phyloP scores from a whole-genome alignment of 2,329 filamentous ascomycete species.

The Colletotrichum lentis region DNA sequence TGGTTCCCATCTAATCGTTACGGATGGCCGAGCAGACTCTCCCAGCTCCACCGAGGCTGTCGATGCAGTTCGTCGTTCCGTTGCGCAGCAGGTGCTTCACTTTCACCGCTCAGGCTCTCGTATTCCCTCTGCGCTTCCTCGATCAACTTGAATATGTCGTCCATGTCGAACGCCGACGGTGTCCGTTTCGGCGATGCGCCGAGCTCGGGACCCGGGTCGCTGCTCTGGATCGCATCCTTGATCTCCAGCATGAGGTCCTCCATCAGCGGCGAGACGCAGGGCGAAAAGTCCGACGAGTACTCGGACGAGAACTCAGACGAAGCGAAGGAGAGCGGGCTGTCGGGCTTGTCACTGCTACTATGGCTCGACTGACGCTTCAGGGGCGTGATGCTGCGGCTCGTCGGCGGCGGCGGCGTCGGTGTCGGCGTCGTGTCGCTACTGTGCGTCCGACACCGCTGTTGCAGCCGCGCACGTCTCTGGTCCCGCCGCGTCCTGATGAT shows the following conservation, averaged over 20 bases:
- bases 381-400: conserved; percentile 30
- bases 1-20: neutral
- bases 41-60: conserved; percentile 27
- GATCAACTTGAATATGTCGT: conserved; percentile 28
- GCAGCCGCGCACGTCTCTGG: conserved; percentile 27
- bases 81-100: neutral
- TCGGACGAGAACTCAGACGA: conserved; percentile 29
- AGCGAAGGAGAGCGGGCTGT: conserved; percentile 22
- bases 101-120: conserved; percentile 15
- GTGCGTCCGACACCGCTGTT: conserved; percentile 28
- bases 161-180: conserved; percentile 24
- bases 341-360: conserved; percentile 24
- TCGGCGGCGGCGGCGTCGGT: neutral
- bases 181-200: conserved; percentile 1
- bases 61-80: neutral
- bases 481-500: conserved; percentile 33
- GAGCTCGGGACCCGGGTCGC: neutral
- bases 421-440: conserved; percentile 20
- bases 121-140: conserved; percentile 35
- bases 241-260: conserved; percentile 34
- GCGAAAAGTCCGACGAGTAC: conserved; percentile 24
- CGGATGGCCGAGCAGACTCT: conserved; percentile 10
- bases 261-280: conserved; percentile 34
- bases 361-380: conserved; percentile 29
- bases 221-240: conserved; percentile 35